Evolutionary conservation across 805 yeast genomes (phyloP).

Genomic region (Suhomyces canberraensis): DNA sequence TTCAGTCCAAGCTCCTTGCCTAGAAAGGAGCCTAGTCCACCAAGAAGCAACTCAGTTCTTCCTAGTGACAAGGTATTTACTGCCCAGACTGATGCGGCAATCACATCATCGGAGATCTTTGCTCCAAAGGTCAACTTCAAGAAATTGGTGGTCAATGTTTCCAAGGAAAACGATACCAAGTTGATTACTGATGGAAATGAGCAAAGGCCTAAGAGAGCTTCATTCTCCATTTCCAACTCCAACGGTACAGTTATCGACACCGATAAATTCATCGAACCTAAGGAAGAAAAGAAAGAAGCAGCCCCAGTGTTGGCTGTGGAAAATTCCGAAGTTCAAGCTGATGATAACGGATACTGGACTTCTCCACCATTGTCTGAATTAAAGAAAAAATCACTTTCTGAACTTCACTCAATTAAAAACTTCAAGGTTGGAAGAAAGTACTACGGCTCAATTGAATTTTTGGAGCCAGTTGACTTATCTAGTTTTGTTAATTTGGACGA

Average conservation of each 20-base stretch:
- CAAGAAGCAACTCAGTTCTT: neutral
- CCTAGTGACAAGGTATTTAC: slow-evolving; percentile 17
- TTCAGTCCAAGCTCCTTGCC: slow-evolving; percentile 25
- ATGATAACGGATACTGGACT: slow-evolving; percentile 82
- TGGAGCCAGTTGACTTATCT: slow-evolving; percentile 80
- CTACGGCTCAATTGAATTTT: slow-evolving; percentile 73
- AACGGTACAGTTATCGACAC: neutral
- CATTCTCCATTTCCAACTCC: slow-evolving; percentile 1
- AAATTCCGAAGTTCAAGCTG: slow-evolving; percentile 27
- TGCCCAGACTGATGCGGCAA: slow-evolving; percentile 59
- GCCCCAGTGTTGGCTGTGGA: neutral
- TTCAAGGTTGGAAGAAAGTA: slow-evolving; percentile 77
- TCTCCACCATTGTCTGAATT: slow-evolving; percentile 72
- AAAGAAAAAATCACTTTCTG: slow-evolving; percentile 53
- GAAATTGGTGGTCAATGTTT: slow-evolving; percentile 51
- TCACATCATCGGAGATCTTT: slow-evolving; percentile 68
- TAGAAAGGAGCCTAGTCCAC: slow-evolving; percentile 3
- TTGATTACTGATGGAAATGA: slow-evolving; percentile 4
- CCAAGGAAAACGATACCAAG: slow-evolving; percentile 13
- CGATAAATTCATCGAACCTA: neutral
- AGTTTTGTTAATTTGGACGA: slow-evolving; percentile 56
- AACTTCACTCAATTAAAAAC: slow-evolving; percentile 59
- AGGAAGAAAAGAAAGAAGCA: neutral
- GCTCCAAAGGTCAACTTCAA: slow-evolving; percentile 57
- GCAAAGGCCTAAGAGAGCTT: neutral